Percentiles rank a stretch among this genome's conserved stretches.
Evolutionary conservation across 768 basidiomycete genomes (phyloP).

Genomic region (Kwoniella botswanensis): DNA sequence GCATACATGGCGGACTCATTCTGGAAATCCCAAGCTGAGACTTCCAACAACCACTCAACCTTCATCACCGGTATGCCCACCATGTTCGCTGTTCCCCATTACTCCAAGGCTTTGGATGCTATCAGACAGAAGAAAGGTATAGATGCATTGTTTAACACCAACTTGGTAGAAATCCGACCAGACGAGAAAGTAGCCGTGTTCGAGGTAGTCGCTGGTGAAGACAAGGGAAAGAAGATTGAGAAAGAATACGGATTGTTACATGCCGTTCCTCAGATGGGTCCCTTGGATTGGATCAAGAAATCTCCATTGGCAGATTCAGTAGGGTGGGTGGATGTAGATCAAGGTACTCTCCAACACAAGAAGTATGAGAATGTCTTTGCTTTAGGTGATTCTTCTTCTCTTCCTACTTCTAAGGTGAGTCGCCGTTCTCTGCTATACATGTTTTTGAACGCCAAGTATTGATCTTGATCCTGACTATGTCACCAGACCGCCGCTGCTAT

Average conservation of each 20-base stretch:
- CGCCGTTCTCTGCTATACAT: not conserved
- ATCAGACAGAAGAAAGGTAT: constrained; percentile 80
- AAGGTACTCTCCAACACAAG: constrained; percentile 77
- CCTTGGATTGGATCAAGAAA: constrained; percentile 70
- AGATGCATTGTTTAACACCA: constrained; percentile 78
- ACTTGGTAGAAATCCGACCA: constrained; percentile 76
- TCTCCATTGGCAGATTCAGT: constrained; percentile 67
- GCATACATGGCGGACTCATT: constrained; percentile 60
- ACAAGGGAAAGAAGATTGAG: constrained; percentile 64
- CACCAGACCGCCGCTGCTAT: constrained; percentile 83
- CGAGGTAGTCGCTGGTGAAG: constrained; percentile 69
- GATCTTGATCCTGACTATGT: not conserved
- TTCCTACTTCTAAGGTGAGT: constrained; percentile 81
- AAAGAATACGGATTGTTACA: constrained; percentile 84
- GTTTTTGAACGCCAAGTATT: not conserved
- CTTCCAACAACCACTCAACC: constrained; percentile 63
- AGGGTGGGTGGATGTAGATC: constrained; percentile 89
- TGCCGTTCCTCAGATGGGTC: constrained; percentile 90
- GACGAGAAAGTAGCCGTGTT: constrained; percentile 81
- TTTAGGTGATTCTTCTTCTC: constrained; percentile 86
- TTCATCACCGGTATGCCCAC: constrained; percentile 91
- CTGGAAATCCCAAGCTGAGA: constrained; percentile 65
- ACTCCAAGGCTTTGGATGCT: constrained; percentile 80
- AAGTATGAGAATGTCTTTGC: constrained; percentile 87
- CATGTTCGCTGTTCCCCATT: constrained; percentile 98